Evolutionary conservation across 2,329 filamentous ascomycete species (phyloP).

Genomic region (Hortaea sp.): DNA sequence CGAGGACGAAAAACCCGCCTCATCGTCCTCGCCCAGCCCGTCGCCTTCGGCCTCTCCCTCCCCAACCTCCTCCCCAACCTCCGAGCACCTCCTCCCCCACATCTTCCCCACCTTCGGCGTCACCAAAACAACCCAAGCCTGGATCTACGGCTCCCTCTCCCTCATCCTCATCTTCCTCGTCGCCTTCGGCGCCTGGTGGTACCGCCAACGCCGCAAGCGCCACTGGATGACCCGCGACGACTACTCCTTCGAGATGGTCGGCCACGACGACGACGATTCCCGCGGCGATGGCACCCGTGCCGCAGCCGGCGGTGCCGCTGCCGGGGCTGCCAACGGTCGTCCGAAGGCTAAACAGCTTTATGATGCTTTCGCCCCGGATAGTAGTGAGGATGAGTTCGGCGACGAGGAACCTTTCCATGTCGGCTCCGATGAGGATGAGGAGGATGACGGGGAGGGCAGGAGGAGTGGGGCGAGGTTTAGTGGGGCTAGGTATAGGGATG

Average conservation of each 20-base stretch:
- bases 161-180: constrained; percentile 77
- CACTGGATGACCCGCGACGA: constrained; percentile 52
- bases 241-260: constrained; percentile 90
- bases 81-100: constrained; percentile 59
- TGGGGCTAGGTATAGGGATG: constrained; percentile 9
- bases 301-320: constrained; percentile 11
- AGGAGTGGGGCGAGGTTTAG: constrained; percentile 15
- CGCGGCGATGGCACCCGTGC: constrained; percentile 35
- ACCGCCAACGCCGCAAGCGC: constrained; percentile 62
- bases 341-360: constrained; percentile 79
- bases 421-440: constrained; percentile 48
- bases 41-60: constrained; percentile 20
- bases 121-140: constrained; percentile 75
- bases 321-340: constrained; percentile 7
- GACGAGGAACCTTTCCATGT: constrained; percentile 13
- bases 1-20: constrained; percentile 21
- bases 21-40: constrained; percentile 10
- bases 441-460: constrained; percentile 28
- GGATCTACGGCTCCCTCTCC: constrained; percentile 83
- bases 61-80: constrained; percentile 28
- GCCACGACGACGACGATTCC: constrained; percentile 53
- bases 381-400: constrained; percentile 53
- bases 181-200: constrained; percentile 63
- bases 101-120: constrained; percentile 86
- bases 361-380: constrained; percentile 92